A percentile compares a stretch with the other conserved stretches of the same genome.
These are phyloP conservation scores for Vinca minor DNA, from an alignment of 257 asterid genomes.

Conservation along the genomic window DNA sequence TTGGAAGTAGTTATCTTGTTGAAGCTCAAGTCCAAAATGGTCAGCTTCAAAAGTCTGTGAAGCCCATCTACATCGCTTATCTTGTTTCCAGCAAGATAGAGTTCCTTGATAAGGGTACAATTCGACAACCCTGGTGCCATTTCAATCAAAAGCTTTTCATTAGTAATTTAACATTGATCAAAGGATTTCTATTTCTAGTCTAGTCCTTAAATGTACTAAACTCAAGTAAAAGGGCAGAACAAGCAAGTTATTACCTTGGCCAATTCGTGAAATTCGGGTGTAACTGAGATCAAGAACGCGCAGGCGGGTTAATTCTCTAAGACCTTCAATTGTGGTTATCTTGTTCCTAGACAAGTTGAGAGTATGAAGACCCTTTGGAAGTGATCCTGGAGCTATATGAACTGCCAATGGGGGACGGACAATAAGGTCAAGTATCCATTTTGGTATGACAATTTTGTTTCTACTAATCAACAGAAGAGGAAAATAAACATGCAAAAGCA, in stretches of 20 bases:
- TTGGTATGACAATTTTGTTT: not conserved
- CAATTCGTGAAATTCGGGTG: constrained; percentile 66
- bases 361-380: constrained; percentile 77
- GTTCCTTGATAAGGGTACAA: constrained; percentile 63
- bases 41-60: constrained; percentile 68
- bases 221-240: not conserved
- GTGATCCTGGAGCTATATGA: constrained; percentile 58
- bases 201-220: not conserved
- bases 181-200: not conserved
- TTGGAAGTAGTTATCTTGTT: constrained; percentile 70
- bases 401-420: constrained; percentile 32
- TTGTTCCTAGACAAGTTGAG: constrained; percentile 72
- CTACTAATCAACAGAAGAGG: not conserved
- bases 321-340: constrained; percentile 64
- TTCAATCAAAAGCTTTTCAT: constrained; percentile 5
- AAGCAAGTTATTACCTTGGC: constrained; percentile 47
- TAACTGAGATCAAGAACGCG: constrained; percentile 79
- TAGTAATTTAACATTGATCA: not conserved
- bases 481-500: not conserved
- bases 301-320: constrained; percentile 65
- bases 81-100: constrained; percentile 78
- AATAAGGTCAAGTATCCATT: not conserved
- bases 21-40: constrained; percentile 68
- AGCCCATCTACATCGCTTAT: constrained; percentile 73
- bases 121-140: constrained; percentile 49